A percentile compares a stretch with the other conserved stretches of the same genome.
phyloP scores from a whole-genome alignment of 2,329 filamentous ascomycete species.

The Penicillium psychrosexuale region DNA sequence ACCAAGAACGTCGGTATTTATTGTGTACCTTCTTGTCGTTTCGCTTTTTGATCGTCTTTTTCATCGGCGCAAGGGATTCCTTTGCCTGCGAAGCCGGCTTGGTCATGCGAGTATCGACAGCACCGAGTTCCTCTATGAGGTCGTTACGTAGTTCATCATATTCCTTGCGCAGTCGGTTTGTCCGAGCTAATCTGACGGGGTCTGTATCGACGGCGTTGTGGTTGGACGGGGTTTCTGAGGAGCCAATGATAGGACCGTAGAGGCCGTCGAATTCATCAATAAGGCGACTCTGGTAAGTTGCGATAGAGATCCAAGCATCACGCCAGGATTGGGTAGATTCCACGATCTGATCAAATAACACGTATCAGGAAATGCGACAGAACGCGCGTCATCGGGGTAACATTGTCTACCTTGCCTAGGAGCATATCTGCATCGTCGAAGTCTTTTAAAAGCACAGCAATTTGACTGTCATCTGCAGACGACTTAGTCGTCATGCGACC shows the following conservation, averaged over 20 bases:
- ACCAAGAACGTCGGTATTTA: neutral
- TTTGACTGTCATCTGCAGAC: slow-evolving; percentile 72
- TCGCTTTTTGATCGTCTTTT: slow-evolving; percentile 80
- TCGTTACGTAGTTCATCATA: slow-evolving; percentile 71
- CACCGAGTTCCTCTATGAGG: slow-evolving; percentile 65
- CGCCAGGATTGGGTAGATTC: slow-evolving; percentile 73
- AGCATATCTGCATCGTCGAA: slow-evolving; percentile 77
- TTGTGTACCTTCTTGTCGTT: slow-evolving; percentile 66
- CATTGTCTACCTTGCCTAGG: slow-evolving; percentile 60
- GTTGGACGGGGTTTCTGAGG: slow-evolving; percentile 56
- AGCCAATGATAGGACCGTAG: slow-evolving; percentile 72
- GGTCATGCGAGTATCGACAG: slow-evolving; percentile 69
- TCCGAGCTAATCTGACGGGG: slow-evolving; percentile 60
- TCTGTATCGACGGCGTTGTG: slow-evolving; percentile 61
- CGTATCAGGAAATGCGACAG: slow-evolving; percentile 5
- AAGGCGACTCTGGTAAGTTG: slow-evolving; percentile 65
- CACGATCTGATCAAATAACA: slow-evolving; percentile 57
- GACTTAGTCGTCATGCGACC: slow-evolving; percentile 65
- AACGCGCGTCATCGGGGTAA: slow-evolving; percentile 9
- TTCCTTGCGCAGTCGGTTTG: slow-evolving; percentile 61
- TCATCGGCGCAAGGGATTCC: slow-evolving; percentile 66
- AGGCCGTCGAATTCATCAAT: slow-evolving; percentile 67
- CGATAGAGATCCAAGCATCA: slow-evolving; percentile 72
- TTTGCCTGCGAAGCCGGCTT: slow-evolving; percentile 67
- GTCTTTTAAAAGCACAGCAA: slow-evolving; percentile 70